Evolutionary conservation across 2,329 filamentous ascomycete genomes (phyloP).

Genomic region (Talaromyces sp.): DNA sequence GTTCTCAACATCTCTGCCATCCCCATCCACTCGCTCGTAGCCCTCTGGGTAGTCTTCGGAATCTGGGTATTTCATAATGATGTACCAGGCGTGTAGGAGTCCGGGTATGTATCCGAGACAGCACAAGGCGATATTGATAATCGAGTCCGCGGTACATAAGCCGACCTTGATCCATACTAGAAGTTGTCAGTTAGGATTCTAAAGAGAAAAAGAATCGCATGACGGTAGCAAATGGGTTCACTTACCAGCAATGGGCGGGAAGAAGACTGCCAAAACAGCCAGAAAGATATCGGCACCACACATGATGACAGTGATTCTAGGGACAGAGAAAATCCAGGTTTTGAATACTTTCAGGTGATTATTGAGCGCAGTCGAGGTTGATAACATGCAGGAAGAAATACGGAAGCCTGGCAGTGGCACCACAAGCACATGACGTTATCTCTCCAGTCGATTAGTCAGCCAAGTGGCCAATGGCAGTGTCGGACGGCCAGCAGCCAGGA

Average conservation of each 20-base stretch:
- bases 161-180: slow-evolving; percentile 95
- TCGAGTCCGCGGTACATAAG: slow-evolving; percentile 83
- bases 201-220: no score
- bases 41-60: slow-evolving; percentile 57
- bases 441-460: background rate
- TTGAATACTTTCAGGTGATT: background rate
- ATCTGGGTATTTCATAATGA: slow-evolving; percentile 88
- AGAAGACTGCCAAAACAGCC: slow-evolving; percentile 60
- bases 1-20: slow-evolving; percentile 40
- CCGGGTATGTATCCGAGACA: slow-evolving; percentile 77
- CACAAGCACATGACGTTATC: slow-evolving; percentile 12
- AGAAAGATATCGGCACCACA: slow-evolving; percentile 62
- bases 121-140: slow-evolving; percentile 94
- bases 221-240: slow-evolving; percentile 10
- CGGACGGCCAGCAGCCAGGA: background rate
- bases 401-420: slow-evolving; percentile 6
- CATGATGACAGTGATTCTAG: slow-evolving; percentile 40
- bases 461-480: background rate
- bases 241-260: slow-evolving; percentile 59
- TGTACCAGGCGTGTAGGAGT: slow-evolving; percentile 95
- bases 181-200: slow-evolving; percentile 25
- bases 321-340: background rate
- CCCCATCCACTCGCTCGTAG: slow-evolving; percentile 63
- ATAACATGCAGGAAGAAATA: background rate
- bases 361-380: background rate